phyloP scores from a whole-genome alignment of 345 rosid species.

The Xanthoceras sorbifolium region DNA sequence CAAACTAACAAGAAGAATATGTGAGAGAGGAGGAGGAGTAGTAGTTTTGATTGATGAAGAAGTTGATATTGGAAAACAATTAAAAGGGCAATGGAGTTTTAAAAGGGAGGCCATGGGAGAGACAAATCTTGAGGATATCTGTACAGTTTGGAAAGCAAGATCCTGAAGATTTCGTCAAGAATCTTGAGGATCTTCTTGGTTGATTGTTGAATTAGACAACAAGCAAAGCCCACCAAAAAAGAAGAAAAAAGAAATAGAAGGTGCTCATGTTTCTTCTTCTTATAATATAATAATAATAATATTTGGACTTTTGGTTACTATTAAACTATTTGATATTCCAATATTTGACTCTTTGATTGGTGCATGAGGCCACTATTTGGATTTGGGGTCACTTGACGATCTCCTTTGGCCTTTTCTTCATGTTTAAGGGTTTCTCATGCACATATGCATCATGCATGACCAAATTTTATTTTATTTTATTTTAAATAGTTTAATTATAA shows the following conservation, averaged over 20 bases:
- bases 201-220: constrained; percentile 60
- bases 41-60: too few relatives aligned
- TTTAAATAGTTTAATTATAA: too few relatives aligned
- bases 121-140: constrained; percentile 40
- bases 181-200: constrained; percentile 54
- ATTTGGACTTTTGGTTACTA: background rate
- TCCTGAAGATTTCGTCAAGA: constrained; percentile 54
- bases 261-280: constrained; percentile 22
- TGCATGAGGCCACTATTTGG: background rate
- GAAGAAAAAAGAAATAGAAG: constrained; percentile 26
- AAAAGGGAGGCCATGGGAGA: constrained; percentile 28
- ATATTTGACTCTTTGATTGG: constrained; percentile 16
- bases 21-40: too few relatives aligned
- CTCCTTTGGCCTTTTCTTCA: constrained; percentile 10
- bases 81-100: constrained; percentile 24
- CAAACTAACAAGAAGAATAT: background rate
- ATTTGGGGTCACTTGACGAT: background rate
- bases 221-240: too few relatives aligned
- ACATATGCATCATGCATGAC: constrained; percentile 1
- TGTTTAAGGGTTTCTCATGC: constrained; percentile 13
- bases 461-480: too few relatives aligned
- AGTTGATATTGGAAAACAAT: too few relatives aligned
- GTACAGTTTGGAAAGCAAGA: constrained; percentile 70
- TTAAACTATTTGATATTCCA: constrained; percentile 5
- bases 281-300: background rate